Base-by-base conservation (phyloP, 345 rosid genomes). In the Lepidium sativum region DNA sequence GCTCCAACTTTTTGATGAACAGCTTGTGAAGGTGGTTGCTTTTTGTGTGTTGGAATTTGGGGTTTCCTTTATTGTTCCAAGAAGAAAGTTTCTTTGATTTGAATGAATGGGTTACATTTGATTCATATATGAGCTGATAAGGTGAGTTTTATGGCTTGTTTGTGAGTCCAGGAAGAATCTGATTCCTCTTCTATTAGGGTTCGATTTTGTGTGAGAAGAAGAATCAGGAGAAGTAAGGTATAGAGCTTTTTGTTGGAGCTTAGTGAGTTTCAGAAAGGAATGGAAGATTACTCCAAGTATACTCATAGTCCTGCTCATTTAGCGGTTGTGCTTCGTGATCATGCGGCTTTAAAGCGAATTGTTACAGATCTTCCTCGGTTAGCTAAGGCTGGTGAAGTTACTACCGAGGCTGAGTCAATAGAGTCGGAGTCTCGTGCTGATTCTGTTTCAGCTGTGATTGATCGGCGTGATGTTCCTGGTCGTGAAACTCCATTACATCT, bases 401-500 rank as follows among this genome's bases (percentile, higher is more conserved):
- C 76, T 50, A 82, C 75, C 8, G 99, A 91, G 73, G 86, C 77
- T 14, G 88, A 88, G 63, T 94, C 97, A 17, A 69, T 91, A 8
- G 89, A 75, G 41, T 83, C 89, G 6, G 99, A 95, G 78, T 62
- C 60, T 40, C 77, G 54, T 47, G 96, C 99, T 33, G 97, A 88
- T 77, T 78, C 97, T 60, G 78, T 95, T 14, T 73, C 96, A 0
- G 81, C 86, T 38, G 79, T 80, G 13, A 84, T 91, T 65, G 97
- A 91, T 76, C 71, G 89, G 1, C 89, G 99, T 33, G 97, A 95
- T 78, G 99, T 91, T 42, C 95, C 91, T 23, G 86, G 84, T 17
- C 87, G 99, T 8, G 99, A 94, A 75, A 94, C 99, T 25, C 95
- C 97, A n/a, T 79, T 94, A 76, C 99, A 94, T 68, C 90, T 94